Evolutionary conservation across 176 grass and related monocot species (phyloP).

Genomic region (Oryza australiensis): DNA sequence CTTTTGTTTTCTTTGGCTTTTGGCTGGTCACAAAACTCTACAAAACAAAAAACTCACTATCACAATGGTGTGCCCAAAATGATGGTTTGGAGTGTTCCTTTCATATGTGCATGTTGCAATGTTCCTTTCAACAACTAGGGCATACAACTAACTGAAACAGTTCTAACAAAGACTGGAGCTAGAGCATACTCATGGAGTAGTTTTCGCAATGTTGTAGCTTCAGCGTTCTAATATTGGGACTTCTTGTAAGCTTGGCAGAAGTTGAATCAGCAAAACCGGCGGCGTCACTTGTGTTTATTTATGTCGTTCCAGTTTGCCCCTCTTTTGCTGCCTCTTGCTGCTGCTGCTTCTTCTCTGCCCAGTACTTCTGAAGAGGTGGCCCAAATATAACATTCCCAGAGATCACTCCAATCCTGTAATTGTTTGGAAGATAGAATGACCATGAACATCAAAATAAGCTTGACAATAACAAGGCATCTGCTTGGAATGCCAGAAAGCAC

Average conservation of each 20-base stretch:
- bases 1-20: no score
- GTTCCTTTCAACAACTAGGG: not conserved
- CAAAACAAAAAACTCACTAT: not conserved
- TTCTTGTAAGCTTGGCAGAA: not conserved
- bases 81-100: not conserved
- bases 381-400: constrained; percentile 89
- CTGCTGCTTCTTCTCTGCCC: constrained; percentile 68
- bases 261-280: not conserved
- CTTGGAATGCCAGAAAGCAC: not conserved
- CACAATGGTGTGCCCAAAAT: not conserved
- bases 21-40: no score
- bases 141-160: not conserved
- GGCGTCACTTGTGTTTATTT: not conserved
- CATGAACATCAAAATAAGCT: constrained; percentile 9
- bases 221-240: not conserved
- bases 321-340: constrained; percentile 67
- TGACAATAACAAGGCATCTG: not conserved
- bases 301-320: constrained; percentile 42
- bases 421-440: constrained; percentile 2
- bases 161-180: not conserved
- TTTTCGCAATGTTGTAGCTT: not conserved
- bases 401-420: constrained; percentile 63
- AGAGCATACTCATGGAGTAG: not conserved
- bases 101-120: not conserved
- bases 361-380: constrained; percentile 82